Percentiles rank a stretch among this genome's conserved stretches.
Evolutionary conservation across 495 filamentous ascomycete genomes (phyloP).

Genomic region (Aspergillus cavernicola): DNA sequence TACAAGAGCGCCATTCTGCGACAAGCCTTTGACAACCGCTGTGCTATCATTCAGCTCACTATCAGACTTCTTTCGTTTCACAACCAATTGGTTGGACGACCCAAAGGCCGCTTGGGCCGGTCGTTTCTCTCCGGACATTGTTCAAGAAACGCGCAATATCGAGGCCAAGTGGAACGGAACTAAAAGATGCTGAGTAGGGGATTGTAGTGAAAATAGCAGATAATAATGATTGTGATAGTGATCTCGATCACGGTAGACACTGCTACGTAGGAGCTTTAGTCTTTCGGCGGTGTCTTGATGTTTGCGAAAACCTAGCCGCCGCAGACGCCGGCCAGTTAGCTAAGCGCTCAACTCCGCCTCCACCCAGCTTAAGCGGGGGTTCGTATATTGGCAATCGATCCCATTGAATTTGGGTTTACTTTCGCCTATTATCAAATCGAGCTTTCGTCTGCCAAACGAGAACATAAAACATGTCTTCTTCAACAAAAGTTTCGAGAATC

Average conservation of each 20-base stretch:
- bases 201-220: not conserved
- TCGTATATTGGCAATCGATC: constrained; percentile 7
- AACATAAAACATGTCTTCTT: constrained; percentile 58
- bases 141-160: constrained; percentile 9
- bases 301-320: constrained; percentile 16
- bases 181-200: not conserved
- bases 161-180: not conserved
- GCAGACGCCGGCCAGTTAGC: constrained; percentile 16
- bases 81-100: constrained; percentile 68
- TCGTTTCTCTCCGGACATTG: constrained; percentile 87
- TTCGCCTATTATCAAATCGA: not conserved
- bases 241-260: not conserved
- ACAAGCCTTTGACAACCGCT: constrained; percentile 61
- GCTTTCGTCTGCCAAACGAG: not conserved
- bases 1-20: constrained; percentile 69
- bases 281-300: not conserved
- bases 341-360: constrained; percentile 18
- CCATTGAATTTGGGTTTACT: not conserved
- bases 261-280: not conserved
- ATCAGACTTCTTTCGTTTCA: constrained; percentile 81
- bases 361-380: constrained; percentile 20
- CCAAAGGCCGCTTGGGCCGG: constrained; percentile 77
- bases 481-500: constrained; percentile 79
- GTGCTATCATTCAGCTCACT: constrained; percentile 60
- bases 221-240: not conserved